Evolutionary conservation across 1,139 yeast species (phyloP), one percentile per base, ranked within the genome.

Genomic region (Scheffersomyces cryptocercus): DNA sequence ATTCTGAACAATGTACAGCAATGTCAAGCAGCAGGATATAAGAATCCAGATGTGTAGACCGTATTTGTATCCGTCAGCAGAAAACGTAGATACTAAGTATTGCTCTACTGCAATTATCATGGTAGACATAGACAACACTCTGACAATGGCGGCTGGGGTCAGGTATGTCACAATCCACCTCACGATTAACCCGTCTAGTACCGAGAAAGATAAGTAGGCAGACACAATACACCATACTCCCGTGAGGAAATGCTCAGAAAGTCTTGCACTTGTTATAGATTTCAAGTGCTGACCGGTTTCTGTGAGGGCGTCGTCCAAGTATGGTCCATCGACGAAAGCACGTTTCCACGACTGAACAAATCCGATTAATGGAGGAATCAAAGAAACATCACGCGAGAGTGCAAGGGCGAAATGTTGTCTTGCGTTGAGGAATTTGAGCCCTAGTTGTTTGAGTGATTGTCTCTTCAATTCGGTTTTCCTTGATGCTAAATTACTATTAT

Each of bases 161-260:
- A 89, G 86, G 61, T 91, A 91, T 14, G 88, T 88, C 34, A 91
- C 95, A 33, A 91, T 88, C 95, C 98, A 93, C 37, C 99, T 73
- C 16, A 89, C 86, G 85, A 91, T 88, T 33, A 93, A 70, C 0
- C 97, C 95, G 59, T 91, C 97, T 34, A 91, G 70, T 4, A 89
- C 90, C 2, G 91, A 82, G 62, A 84, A 90, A 10, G 95, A 84
- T 45, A 93, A 70, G 58, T 89, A 89, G 3, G 90, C 90, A 2
- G 95, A 81, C 5, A 93, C 98, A 6, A 87, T 61, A 60, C 97
- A 85, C 95, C 95, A 86, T 12, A 86, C 64, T 0, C 89, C 86
- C 4, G 90, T 82, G 36, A 85, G 65, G 49, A 86, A 73, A 54
- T 83, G 85, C 56, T 86, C 95, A 0, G 88, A 82, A 1, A 84